These are phyloP conservation scores for Aspergillus ochraceus DNA, from an alignment of 2,329 filamentous ascomycete species.

Conservation along the genomic window DNA sequence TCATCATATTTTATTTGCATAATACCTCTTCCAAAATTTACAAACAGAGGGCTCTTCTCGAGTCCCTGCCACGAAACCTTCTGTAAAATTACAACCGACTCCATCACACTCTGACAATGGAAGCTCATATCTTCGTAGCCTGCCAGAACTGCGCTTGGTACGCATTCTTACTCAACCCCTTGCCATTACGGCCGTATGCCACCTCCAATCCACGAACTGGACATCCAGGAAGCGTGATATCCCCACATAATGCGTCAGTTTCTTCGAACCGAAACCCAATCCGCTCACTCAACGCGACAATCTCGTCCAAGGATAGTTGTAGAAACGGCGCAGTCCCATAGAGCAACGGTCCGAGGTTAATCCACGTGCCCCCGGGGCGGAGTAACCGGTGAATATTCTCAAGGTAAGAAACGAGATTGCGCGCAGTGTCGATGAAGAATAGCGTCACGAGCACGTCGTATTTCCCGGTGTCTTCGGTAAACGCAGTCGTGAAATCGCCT, in stretches of 20 bases:
- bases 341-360: conserved; percentile 58
- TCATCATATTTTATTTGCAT: too few species aligned
- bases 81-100: too few species aligned
- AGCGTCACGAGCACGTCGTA: conserved; percentile 57
- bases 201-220: conserved; percentile 50
- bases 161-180: conserved; percentile 53
- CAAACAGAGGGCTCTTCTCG: too few species aligned
- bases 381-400: conserved; percentile 54
- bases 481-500: conserved; percentile 56
- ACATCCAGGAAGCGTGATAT: conserved; percentile 42
- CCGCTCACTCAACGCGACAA: conserved; percentile 48
- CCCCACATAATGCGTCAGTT: conserved; percentile 43
- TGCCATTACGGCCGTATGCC: conserved; percentile 54
- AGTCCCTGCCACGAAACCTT: too few species aligned
- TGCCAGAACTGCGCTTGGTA: conserved; percentile 59
- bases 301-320: conserved; percentile 57
- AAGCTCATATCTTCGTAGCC: conserved; percentile 18
- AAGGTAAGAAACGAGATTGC: conserved; percentile 56
- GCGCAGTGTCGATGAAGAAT: conserved; percentile 63
- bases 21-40: too few species aligned
- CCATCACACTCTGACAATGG: too few species aligned
- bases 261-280: conserved; percentile 56
- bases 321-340: conserved; percentile 58
- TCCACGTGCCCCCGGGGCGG: conserved; percentile 52
- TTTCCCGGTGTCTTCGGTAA: conserved; percentile 19